These are phyloP conservation scores for Heritiera fomes DNA, from an alignment of 345 rosid genomes.

Conservation along the genomic window DNA sequence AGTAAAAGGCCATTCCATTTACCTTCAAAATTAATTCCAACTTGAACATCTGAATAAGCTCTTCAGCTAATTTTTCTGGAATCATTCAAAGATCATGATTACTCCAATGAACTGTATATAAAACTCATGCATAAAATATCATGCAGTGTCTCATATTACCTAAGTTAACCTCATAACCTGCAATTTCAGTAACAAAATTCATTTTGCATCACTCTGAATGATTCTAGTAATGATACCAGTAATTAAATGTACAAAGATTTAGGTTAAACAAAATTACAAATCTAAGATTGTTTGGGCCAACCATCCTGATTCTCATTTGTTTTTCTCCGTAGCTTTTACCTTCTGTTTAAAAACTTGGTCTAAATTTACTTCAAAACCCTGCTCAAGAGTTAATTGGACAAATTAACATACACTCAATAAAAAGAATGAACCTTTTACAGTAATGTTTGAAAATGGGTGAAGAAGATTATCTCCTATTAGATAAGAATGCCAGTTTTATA, in stretches of 20 bases:
- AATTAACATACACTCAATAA: neutral
- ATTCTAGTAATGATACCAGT: neutral
- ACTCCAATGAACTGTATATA: neutral
- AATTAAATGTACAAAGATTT: too few species aligned
- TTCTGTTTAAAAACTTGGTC: too few species aligned
- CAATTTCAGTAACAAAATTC: neutral
- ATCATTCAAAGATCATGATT: conserved; percentile 26
- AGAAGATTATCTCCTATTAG: neutral
- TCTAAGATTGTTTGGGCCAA: too few species aligned
- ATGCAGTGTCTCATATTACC: neutral
- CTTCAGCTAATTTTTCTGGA: conserved; percentile 73
- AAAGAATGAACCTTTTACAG: neutral
- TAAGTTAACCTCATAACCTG: neutral
- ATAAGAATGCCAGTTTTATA: neutral
- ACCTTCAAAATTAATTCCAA: conserved; percentile 80
- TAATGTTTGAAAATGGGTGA: neutral
- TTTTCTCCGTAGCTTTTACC: too few species aligned
- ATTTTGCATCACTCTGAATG: neutral
- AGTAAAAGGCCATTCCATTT: neutral
- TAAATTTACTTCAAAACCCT: too few species aligned
- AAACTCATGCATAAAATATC: neutral
- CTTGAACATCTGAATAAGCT: conserved; percentile 74
- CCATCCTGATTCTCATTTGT: too few species aligned
- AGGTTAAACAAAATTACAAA: too few species aligned
- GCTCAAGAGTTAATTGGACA: too few species aligned